Conservation (phyloP, 164 flowering plant genomes). For the Vitis labrusca region DNA sequence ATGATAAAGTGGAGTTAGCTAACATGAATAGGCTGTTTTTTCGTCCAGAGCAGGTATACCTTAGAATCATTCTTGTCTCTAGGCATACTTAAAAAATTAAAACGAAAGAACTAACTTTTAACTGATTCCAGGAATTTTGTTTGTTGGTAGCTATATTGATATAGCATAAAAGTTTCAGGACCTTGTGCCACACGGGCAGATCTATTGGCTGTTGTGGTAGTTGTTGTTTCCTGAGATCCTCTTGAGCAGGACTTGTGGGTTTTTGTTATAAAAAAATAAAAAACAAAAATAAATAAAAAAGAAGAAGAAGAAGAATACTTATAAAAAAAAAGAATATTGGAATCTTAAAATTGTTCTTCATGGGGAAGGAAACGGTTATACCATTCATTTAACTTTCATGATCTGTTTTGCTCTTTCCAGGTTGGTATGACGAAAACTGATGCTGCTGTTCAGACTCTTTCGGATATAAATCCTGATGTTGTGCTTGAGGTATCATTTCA, state of each 20-base stretch:
- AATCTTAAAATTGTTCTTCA: background rate
- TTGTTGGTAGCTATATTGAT: background rate
- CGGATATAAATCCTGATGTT: conserved; percentile 96
- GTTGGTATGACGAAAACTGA: conserved; percentile 98
- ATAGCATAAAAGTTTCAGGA: no score
- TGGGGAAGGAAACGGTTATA: background rate
- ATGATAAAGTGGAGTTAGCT: conserved; percentile 98
- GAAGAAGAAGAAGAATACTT: no score
- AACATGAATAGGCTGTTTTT: conserved; percentile 98
- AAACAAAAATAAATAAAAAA: no score
- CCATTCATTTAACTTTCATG: background rate
- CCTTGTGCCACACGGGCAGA: no score
- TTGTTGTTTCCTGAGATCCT: no score
- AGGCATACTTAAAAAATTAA: conserved; percentile 2
- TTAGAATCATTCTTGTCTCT: conserved; percentile 1
- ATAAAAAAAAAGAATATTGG: no score
- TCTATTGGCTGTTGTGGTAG: no score
- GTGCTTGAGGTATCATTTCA: conserved; percentile 66
- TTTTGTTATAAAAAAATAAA: no score
- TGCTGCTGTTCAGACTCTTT: conserved; percentile 95
- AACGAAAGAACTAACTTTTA: background rate
- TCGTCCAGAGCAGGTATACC: conserved; percentile 92
- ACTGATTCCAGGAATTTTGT: background rate
- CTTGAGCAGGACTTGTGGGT: no score
- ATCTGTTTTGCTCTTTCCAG: conserved; percentile 30